Percentiles rank a stretch among this genome's conserved stretches.
Conservation (phyloP, 768 basidiomycete species). For the Suillus subalutaceus region DNA sequence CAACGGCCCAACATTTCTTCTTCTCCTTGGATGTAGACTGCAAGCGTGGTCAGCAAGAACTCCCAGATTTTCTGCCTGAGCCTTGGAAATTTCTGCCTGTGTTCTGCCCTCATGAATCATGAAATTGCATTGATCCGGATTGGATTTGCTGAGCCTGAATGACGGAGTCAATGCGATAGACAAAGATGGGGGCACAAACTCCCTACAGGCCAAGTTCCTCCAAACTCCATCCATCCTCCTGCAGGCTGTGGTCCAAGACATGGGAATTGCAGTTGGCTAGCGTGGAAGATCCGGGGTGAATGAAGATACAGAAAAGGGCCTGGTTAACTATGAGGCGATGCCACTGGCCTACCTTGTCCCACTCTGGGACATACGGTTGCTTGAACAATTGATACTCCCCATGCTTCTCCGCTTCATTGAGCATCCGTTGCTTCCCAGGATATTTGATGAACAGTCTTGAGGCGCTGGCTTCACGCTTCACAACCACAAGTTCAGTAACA, state of each 20-base stretch:
- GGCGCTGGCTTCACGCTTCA: background rate
- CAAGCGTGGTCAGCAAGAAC: background rate
- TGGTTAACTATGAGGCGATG: background rate
- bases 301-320: background rate
- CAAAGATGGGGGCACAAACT: background rate
- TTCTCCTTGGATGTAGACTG: background rate
- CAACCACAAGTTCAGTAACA: background rate
- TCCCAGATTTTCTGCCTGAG: background rate
- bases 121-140: background rate
- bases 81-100: background rate
- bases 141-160: background rate
- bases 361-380: background rate
- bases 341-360: background rate
- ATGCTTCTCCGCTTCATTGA: background rate
- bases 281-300: background rate
- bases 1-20: rapidly evolving
- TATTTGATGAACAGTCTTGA: background rate
- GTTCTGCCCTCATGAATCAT: background rate
- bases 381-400: background rate
- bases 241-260: background rate
- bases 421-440: background rate
- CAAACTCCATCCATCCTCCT: background rate
- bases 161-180: background rate
- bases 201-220: background rate
- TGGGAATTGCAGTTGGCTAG: background rate